Base-by-base conservation (phyloP, 2,329 filamentous ascomycete species). In the Arthroderma sp. region DNA sequence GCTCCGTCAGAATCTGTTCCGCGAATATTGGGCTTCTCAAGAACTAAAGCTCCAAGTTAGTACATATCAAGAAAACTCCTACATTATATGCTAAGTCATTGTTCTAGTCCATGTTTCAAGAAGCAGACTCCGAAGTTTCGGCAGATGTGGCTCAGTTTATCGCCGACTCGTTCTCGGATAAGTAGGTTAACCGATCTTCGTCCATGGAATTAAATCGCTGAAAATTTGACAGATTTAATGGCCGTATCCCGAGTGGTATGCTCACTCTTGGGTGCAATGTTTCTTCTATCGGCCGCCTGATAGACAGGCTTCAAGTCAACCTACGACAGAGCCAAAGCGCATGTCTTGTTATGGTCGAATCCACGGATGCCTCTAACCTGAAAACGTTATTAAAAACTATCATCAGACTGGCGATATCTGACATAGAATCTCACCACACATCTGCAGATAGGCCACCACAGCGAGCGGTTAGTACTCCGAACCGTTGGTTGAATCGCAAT, bases 301-400 rank as follows among this genome's bases (percentile, higher is more conserved):
- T 69, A 29, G 51, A 62, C 5, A 56, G 59, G 36, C 59, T 68
- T 29, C 62, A 62, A 44, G 53, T 56, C 10, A 56, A 58, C 50
- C 51, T 66, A 43, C 57, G 51, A 27, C 49, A 53, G 10, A 48
- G 56, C 6, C 49, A 53, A 33, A 56, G 58, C 45, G 64, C 62
- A 6, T 57, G 60, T 32, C 56, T 69, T 15, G 55, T 70, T 33
- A 54, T 60, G 9, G 52, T 71, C 15, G 65, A 66, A 52, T 67
- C 68, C 9, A 64, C 60, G 8, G 65, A 70, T 53, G 62, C 64
- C 22, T 58, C 63, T 6, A 71, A 68, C 50, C 51, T 71, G 29
- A 71, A 70, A 47, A 66, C 61, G 30, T 61, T 62, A 6, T 48
- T 71, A 50, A 71, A 69, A 48, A 66, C 63, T 44, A 63, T 70